These are phyloP conservation scores for Yamadazyma mexicana DNA, from an alignment of 1,139 yeast species.

Conservation along the genomic window DNA sequence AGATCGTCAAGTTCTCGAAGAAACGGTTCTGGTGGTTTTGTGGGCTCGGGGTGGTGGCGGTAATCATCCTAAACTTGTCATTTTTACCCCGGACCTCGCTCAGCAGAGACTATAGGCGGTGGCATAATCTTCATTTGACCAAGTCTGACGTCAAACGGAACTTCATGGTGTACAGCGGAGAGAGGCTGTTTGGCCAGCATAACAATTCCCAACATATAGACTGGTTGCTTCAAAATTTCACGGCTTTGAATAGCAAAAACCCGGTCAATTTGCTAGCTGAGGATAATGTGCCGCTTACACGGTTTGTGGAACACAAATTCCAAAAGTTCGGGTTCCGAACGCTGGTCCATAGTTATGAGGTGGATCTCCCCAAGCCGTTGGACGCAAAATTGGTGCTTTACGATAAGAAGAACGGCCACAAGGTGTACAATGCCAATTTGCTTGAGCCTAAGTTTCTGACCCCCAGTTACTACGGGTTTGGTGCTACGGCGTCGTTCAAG, in stretches of 20 bases:
- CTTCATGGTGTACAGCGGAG: constrained; percentile 27
- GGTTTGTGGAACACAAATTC: constrained; percentile 28
- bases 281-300: constrained; percentile 27
- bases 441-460: constrained; percentile 30
- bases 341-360: constrained; percentile 19
- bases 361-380: constrained; percentile 24
- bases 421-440: constrained; percentile 27
- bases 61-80: constrained; percentile 61
- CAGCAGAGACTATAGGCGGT: constrained; percentile 75
- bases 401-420: constrained; percentile 20
- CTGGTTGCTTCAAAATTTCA: constrained; percentile 26
- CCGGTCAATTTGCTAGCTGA: constrained; percentile 26
- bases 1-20: constrained; percentile 24
- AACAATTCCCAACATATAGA: constrained; percentile 31
- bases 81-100: constrained; percentile 87
- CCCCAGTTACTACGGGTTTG: constrained; percentile 38
- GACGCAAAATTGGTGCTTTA: constrained; percentile 24
- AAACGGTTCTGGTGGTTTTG: constrained; percentile 53
- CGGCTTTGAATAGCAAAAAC: constrained; percentile 17
- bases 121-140: constrained; percentile 65
- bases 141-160: constrained; percentile 62
- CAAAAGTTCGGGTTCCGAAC: constrained; percentile 29
- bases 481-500: constrained; percentile 26
- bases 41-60: constrained; percentile 53
- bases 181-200: constrained; percentile 21